Evolutionary conservation across 495 filamentous ascomycete species (phyloP), one percentile per base, ranked within the genome.

Genomic region (Penicillium simplicissimum): DNA sequence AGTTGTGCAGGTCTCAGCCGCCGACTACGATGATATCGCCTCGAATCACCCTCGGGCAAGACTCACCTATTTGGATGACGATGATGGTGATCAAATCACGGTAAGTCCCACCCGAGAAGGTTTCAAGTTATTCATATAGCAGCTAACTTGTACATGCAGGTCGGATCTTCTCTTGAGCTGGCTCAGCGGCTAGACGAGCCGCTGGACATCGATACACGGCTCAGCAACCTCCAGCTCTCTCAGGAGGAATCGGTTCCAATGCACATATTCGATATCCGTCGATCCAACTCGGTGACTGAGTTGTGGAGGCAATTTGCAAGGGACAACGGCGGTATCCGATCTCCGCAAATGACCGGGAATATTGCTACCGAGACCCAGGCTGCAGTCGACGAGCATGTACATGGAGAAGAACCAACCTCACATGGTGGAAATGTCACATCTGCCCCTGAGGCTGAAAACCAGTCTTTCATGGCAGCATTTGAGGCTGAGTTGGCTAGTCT

Each of bases 31-130:
- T 63, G 67, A 79, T 28, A 72, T 84, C 53, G 74, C 81, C 14
- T 65, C 62, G 15, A 74, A 63, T 52, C 69, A 84, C 64, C 82
- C 84, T n/a, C 74, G 75, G 35, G 81, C 82, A 13, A 75, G 72
- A 28, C 59, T 86, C 55, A 83, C 73, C 13, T 86, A 86, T 68
- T 33, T 78, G 15, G 84, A 86, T 63, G 81, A 85, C 11, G 83
- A 85, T 61, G 82, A 85, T 63, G 81, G 84, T 37, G 83, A 85
- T 61, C 81, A 84, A 43, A 85, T 86, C 55, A 84, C 76, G 15
- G 84, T 85, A 66, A 72, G 80, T 68, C 53, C 23, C 36, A 53
- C 40, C 1, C 10, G 8, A 15, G 15, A 14, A 19, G 0, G 17
- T 17, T 38, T 36, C 36, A 7, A 8, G 19, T 4, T 28, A 42